Conservation (phyloP, 768 basidiomycete genomes). For the Rubroboletus satanas region DNA sequence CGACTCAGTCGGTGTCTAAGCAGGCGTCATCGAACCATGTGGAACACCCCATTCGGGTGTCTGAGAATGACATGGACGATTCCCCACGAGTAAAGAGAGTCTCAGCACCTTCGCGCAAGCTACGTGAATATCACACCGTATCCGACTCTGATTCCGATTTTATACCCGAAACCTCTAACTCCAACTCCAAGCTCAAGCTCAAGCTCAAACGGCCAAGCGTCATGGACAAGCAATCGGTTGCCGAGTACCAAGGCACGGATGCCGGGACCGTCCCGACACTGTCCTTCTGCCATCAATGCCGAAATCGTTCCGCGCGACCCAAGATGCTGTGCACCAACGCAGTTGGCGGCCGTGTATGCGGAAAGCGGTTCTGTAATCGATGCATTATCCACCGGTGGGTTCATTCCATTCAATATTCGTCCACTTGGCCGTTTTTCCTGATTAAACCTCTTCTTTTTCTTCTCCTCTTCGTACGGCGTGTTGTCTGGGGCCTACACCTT, state of each 20-base stretch:
- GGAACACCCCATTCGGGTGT: neutral
- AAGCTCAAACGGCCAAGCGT: conserved; percentile 1
- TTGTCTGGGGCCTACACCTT: neutral
- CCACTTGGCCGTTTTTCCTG: neutral
- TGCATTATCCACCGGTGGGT: conserved; percentile 35
- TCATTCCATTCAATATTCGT: neutral
- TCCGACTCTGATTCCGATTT: conserved; percentile 16
- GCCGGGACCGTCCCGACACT: neutral
- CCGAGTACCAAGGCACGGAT: neutral
- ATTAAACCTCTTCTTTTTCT: neutral
- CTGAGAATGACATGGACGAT: neutral
- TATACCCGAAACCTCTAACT: conserved; percentile 7
- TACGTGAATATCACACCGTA: neutral
- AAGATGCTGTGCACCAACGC: conserved; percentile 37
- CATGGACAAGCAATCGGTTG: neutral
- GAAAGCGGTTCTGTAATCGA: conserved; percentile 33
- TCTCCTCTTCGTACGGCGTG: neutral
- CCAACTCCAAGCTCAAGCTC: neutral
- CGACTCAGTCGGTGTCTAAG: neutral
- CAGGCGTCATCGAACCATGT: neutral
- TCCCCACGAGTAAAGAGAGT: neutral
- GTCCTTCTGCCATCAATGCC: conserved; percentile 38
- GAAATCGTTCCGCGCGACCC: conserved; percentile 21
- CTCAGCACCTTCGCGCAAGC: conserved; percentile 17
- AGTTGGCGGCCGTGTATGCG: conserved; percentile 21